Evolutionary conservation across 768 basidiomycete genomes (phyloP).

Genomic region (Coprinopsis cinerea): DNA sequence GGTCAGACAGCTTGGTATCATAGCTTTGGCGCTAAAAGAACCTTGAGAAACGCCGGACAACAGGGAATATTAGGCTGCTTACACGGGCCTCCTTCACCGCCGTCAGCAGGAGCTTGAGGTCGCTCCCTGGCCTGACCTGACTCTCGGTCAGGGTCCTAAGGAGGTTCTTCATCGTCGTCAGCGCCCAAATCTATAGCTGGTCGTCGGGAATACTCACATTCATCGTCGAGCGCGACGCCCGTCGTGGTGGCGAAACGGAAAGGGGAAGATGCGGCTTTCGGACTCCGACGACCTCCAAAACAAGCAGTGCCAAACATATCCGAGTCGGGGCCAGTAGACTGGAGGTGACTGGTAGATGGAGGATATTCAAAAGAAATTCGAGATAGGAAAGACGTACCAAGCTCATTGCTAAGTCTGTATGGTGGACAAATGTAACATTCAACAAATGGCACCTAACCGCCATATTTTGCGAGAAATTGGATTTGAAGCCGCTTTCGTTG

Average conservation of each 20-base stretch:
- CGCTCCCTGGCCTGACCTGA: conserved; percentile 61
- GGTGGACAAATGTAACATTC: too few species aligned
- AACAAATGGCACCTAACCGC: too few species aligned
- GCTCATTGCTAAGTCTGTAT: too few species aligned
- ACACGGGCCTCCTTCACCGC: conserved; percentile 88
- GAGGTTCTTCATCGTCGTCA: conserved; percentile 59
- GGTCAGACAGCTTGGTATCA: conserved; percentile 72
- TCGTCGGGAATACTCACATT: conserved; percentile 30
- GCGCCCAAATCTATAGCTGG: conserved; percentile 19
- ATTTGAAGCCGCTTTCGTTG: too few species aligned
- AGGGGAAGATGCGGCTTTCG: conserved; percentile 10
- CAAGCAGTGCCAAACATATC: conserved; percentile 15
- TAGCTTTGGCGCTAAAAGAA: conserved; percentile 34
- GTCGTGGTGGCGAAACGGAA: conserved; percentile 13
- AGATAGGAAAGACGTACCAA: too few species aligned
- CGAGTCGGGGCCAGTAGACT: too few species aligned
- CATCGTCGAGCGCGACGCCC: conserved; percentile 29
- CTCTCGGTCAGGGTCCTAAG: conserved; percentile 80
- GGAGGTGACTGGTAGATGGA: too few species aligned
- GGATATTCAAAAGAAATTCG: too few species aligned
- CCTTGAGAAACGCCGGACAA: conserved; percentile 9
- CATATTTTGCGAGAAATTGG: too few species aligned
- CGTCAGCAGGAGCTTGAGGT: conserved; percentile 76
- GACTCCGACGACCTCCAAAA: conserved; percentile 13
- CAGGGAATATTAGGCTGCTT: conserved; percentile 29